Base-by-base conservation (phyloP, 257 asterid genomes). In the Lycium barbarum region DNA sequence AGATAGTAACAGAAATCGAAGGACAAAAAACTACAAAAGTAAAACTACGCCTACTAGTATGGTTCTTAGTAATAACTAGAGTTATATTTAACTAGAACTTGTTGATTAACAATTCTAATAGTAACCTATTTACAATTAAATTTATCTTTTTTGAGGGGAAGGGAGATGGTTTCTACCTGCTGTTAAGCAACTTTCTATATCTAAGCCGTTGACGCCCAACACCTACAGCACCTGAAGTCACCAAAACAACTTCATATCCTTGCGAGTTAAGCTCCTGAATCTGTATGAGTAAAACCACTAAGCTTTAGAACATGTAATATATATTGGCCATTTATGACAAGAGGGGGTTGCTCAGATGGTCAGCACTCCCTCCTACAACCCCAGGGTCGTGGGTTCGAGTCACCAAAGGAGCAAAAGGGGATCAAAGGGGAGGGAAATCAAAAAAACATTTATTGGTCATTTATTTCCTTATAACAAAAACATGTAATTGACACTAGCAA, bases 221-320 rank as follows among this genome's bases (percentile, higher is more conserved):
- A 80, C 98, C 98, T 71, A 97, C 98, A 73, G 99, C 99, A 87
- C 99, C 99, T 55, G 99, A 97, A 65, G 98, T 88, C 83, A 97
- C 99, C 92, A 97, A 90, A 89, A 97, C 92, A 87, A 97, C 96
- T 89, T 95, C 98, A 81, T 93, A 93, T 58, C 98, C 99, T 86
- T 91, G 93, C 58, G 91, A 80, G 89, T 91, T 95, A 79, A 97
- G 88, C 83, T 95, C 98, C 22, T 91, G 97, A 89, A 97, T 92
- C 99, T 97, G 96, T 90, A 94, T 65, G 43, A 86, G 38, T 66
- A 53, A 76, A 80, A 33, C 79, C 33, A 35, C 82, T 84, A 59
- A 90, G 88, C 65, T 78, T 65, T 63, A 22, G 63, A 26, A 26
- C 33, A 26, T 26, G 33, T 26, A 26, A 26, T 26, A 26, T 26